Conservation (phyloP, 1,284 basidiomycete species). For the Retiboletus fuscus region DNA sequence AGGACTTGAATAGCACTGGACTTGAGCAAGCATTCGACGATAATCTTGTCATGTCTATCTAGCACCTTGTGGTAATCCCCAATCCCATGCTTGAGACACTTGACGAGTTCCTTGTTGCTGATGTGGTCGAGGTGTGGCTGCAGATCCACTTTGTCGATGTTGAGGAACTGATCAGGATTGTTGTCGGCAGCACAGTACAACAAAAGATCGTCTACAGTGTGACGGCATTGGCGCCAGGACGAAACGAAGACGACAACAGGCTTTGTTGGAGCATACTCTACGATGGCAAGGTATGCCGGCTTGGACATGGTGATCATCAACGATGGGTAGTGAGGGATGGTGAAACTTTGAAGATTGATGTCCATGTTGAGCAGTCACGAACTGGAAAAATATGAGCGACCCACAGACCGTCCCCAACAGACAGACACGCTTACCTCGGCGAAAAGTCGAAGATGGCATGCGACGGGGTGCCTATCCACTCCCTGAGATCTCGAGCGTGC, state of each 20-base stretch:
- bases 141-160: conserved; percentile 62
- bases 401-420: neutral
- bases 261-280: conserved; percentile 88
- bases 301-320: conserved; percentile 99
- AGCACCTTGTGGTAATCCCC: conserved; percentile 97
- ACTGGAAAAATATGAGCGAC: conserved; percentile 53
- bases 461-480: conserved; percentile 57
- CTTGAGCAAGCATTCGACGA: conserved; percentile 94
- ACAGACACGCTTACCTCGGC: conserved; percentile 70
- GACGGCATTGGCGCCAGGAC: conserved; percentile 92
- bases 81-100: conserved; percentile 90
- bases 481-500: conserved; percentile 93
- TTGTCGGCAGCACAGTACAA: conserved; percentile 92
- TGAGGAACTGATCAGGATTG: conserved; percentile 81
- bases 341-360: too few species aligned
- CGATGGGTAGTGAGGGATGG: conserved; percentile 95
- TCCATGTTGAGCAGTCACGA: conserved; percentile 63
- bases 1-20: conserved; percentile 95
- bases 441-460: conserved; percentile 99
- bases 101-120: conserved; percentile 67
- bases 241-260: conserved; percentile 96
- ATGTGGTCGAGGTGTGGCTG: conserved; percentile 91
- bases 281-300: conserved; percentile 93
- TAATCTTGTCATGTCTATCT: conserved; percentile 90
- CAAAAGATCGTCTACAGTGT: conserved; percentile 93